phyloP scores from a whole-genome alignment of 495 filamentous ascomycete species.

The Annulohypoxylon stygium region DNA sequence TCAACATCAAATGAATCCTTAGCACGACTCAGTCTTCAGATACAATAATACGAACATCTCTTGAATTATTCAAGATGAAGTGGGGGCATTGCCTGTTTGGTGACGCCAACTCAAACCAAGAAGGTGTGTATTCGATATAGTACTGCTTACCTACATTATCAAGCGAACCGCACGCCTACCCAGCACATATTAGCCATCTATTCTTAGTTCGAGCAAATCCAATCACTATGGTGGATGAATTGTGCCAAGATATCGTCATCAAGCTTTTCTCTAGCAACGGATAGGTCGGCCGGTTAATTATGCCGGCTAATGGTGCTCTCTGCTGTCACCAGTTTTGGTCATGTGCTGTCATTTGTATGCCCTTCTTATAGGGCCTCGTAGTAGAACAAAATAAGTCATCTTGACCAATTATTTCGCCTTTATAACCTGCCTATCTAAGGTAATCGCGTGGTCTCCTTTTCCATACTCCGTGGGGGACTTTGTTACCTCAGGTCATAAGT shows the following conservation, averaged over 20 bases:
- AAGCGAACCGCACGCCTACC: neutral
- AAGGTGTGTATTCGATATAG: neutral
- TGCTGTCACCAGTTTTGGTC: slow-evolving; percentile 19
- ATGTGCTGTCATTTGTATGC: slow-evolving; percentile 22
- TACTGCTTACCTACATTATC: neutral
- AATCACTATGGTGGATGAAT: neutral
- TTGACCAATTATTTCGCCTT: slow-evolving; percentile 17
- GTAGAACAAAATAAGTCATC: slow-evolving; percentile 9
- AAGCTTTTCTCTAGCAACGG: slow-evolving; percentile 17
- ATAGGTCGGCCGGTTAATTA: slow-evolving; percentile 33
- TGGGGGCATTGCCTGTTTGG: neutral
- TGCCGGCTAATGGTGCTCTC: slow-evolving; percentile 30
- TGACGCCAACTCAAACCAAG: neutral
- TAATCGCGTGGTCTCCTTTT: slow-evolving; percentile 19
- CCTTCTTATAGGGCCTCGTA: slow-evolving; percentile 26
- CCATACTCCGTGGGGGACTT: neutral
- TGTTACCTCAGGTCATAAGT: slow-evolving; percentile 3
- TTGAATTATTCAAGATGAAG: neutral
- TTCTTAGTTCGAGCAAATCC: neutral
- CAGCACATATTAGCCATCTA: neutral
- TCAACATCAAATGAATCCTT: too few species aligned
- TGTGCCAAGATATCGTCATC: slow-evolving; percentile 29
- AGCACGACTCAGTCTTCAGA: too few species aligned
- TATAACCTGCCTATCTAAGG: slow-evolving; percentile 42
- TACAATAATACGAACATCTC: neutral